Evolutionary conservation across 2,329 filamentous ascomycete genomes (phyloP).

Genomic region (Talaromyces sp.): DNA sequence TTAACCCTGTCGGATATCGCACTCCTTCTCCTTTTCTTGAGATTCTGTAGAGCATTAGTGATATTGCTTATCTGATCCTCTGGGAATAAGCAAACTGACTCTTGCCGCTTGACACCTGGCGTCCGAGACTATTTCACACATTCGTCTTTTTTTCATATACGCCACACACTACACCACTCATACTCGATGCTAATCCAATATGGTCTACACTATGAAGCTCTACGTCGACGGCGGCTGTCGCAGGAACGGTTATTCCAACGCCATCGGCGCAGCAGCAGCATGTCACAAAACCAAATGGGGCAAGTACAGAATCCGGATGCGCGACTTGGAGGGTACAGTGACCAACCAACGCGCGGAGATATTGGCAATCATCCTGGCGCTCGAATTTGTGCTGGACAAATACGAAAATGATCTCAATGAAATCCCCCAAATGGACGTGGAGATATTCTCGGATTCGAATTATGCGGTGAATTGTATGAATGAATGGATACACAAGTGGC

Average conservation of each 20-base stretch:
- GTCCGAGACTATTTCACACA: too few species aligned
- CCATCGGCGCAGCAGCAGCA: background rate
- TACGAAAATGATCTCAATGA: background rate
- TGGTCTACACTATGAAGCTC: conserved; percentile 2
- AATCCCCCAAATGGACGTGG: background rate
- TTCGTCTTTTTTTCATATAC: too few species aligned
- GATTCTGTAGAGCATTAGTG: too few species aligned
- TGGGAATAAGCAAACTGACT: too few species aligned
- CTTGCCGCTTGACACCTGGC: too few species aligned
- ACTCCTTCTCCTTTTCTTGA: too few species aligned
- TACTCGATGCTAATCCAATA: background rate
- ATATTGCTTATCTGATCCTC: too few species aligned
- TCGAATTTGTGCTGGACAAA: background rate
- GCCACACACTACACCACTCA: too few species aligned
- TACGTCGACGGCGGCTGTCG: conserved; percentile 6
- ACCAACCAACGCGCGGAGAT: background rate
- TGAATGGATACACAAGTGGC: conserved; percentile 11
- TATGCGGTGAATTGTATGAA: conserved; percentile 9
- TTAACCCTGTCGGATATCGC: too few species aligned
- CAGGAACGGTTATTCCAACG: background rate
- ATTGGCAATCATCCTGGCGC: conserved; percentile 1
- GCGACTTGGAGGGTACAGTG: background rate
- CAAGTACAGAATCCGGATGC: background rate
- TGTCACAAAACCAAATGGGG: background rate
- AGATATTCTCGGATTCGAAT: conserved; percentile 4